These are phyloP conservation scores for Dryas alaskensis DNA, from an alignment of 306 rosid genomes.

Conservation along the genomic window DNA sequence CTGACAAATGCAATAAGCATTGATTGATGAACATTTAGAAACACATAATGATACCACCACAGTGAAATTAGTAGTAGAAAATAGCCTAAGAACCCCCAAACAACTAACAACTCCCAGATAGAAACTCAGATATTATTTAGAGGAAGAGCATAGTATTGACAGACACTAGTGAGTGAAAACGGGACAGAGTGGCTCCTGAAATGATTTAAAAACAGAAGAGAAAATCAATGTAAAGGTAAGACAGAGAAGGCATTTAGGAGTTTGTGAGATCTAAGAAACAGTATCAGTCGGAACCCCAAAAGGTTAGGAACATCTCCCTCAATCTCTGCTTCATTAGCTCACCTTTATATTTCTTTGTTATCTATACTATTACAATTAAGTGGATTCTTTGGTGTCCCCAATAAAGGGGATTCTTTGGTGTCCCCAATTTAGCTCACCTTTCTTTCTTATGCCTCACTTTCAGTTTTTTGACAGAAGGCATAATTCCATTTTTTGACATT, in stretches of 20 bases:
- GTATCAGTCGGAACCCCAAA: constrained; percentile 4
- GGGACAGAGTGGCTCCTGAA: background rate
- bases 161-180: background rate
- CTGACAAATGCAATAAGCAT: background rate
- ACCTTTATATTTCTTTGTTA: background rate
- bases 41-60: background rate
- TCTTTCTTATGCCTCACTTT: no score
- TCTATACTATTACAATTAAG: no score
- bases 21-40: background rate
- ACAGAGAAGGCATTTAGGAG: no score
- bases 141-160: background rate
- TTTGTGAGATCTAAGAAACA: no score
- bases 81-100: background rate
- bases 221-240: no score
- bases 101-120: background rate
- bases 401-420: no score
- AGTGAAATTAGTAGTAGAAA: background rate
- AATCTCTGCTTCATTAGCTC: no score
- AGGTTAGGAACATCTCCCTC: constrained; percentile 10
- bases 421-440: no score
- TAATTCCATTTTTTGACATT: background rate
- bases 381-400: no score
- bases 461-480: background rate
- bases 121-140: background rate
- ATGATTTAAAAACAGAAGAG: background rate